These are phyloP conservation scores for Albugo candida DNA, from an alignment of 352 stramenopile species.

Conservation along the genomic window DNA sequence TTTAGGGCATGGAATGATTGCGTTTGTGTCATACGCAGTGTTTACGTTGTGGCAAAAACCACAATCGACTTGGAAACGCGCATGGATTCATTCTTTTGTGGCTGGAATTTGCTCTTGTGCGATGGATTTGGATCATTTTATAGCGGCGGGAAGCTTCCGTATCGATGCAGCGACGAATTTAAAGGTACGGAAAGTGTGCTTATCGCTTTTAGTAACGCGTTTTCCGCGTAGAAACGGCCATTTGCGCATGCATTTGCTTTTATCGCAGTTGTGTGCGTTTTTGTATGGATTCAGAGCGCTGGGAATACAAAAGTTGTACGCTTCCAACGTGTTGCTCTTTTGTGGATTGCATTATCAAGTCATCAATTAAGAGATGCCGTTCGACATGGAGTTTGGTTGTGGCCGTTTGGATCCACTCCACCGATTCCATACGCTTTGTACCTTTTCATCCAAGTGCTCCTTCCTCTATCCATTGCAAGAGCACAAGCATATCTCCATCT, in stretches of 20 bases:
- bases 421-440: conserved; percentile 48
- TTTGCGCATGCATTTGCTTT: conserved; percentile 53
- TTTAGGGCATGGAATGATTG: conserved; percentile 25
- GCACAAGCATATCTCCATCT: too few species aligned
- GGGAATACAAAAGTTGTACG: too few species aligned
- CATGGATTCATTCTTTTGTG: conserved; percentile 22
- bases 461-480: conserved; percentile 10
- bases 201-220: background rate
- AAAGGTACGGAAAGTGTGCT: conserved; percentile 1
- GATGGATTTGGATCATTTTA: conserved; percentile 58
- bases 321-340: conserved; percentile 20
- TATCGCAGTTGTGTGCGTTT: conserved; percentile 21
- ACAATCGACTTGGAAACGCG: conserved; percentile 9
- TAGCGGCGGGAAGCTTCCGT: conserved; percentile 30
- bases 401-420: conserved; percentile 40
- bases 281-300: conserved; percentile 11
- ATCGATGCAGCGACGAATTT: conserved; percentile 37
- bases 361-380: conserved; percentile 54
- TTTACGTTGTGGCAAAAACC: conserved; percentile 23
- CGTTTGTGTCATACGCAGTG: conserved; percentile 34
- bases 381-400: conserved; percentile 43
- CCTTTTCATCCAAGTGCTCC: conserved; percentile 22
- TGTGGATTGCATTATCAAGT: conserved; percentile 29
- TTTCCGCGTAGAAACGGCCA: conserved; percentile 15
- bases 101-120: conserved; percentile 20